These are phyloP conservation scores for Erythrobasidium hasegawianum DNA, from an alignment of 1,284 basidiomycete genomes.

Conservation along the genomic window DNA sequence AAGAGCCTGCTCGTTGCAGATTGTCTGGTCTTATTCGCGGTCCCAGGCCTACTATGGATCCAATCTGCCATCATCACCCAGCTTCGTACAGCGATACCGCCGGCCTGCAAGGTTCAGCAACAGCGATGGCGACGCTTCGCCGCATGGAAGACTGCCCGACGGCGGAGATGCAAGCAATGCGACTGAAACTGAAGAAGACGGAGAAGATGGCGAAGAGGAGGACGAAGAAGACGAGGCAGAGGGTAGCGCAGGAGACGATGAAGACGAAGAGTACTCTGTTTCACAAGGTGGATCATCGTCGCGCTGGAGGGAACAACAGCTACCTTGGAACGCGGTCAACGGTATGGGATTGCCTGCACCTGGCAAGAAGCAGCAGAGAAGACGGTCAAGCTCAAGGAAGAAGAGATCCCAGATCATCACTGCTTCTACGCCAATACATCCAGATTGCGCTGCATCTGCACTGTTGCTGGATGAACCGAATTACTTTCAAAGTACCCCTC, in stretches of 20 bases:
- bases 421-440: too few relatives aligned
- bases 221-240: constrained; percentile 38
- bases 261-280: constrained; percentile 40
- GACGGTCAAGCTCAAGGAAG: constrained; percentile 17
- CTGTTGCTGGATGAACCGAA: too few relatives aligned
- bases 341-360: constrained; percentile 25
- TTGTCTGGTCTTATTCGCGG: constrained; percentile 43
- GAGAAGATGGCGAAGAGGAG: constrained; percentile 6
- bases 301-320: constrained; percentile 7
- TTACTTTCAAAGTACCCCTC: too few relatives aligned
- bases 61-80: constrained; percentile 39
- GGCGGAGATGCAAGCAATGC: neutral
- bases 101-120: constrained; percentile 17
- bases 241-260: constrained; percentile 37
- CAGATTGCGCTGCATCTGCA: too few relatives aligned
- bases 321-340: constrained; percentile 28
- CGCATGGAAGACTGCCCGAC: constrained; percentile 1
- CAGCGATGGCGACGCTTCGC: neutral
- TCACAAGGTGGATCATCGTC: constrained; percentile 24
- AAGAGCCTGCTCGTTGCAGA: constrained; percentile 29
- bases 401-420: neutral
- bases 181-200: neutral
- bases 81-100: constrained; percentile 41
- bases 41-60: constrained; percentile 41
- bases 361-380: constrained; percentile 23